Evolutionary conservation across 257 asterid genomes (phyloP).

Genomic region (Petrea volubilis): DNA sequence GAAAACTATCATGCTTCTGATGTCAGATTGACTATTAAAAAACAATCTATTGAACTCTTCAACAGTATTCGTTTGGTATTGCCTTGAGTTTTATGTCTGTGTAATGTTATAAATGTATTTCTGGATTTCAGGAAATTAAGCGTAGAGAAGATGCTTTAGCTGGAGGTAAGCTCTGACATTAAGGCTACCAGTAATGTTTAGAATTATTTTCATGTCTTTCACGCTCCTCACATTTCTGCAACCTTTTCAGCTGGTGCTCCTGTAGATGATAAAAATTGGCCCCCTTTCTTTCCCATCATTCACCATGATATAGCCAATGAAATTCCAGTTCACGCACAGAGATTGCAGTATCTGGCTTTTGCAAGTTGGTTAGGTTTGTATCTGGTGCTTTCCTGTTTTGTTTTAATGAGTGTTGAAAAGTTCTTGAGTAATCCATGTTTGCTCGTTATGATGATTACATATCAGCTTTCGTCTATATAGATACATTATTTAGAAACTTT

Average conservation of each 20-base stretch:
- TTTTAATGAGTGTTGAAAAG: background rate
- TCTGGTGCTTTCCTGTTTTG: background rate
- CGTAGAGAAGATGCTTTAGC: slow-evolving; percentile 69
- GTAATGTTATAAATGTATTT: slow-evolving; percentile 6
- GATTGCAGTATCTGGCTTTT: slow-evolving; percentile 73
- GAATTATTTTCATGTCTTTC: background rate
- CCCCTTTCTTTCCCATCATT: slow-evolving; percentile 64
- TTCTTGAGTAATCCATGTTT: background rate
- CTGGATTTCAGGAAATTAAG: slow-evolving; percentile 53
- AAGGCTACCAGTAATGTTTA: background rate
- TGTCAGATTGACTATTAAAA: background rate
- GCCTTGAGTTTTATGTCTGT: slow-evolving; percentile 10
- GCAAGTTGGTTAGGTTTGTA: slow-evolving; percentile 69
- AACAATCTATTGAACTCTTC: background rate
- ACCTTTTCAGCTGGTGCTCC: slow-evolving; percentile 52
- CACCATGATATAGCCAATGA: slow-evolving; percentile 71
- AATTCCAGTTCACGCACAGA: slow-evolving; percentile 65
- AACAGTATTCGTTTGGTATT: background rate
- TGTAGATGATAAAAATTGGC: slow-evolving; percentile 60
- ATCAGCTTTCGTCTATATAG: background rate
- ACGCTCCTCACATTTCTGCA: background rate
- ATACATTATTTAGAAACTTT: too few relatives aligned
- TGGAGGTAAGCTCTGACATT: slow-evolving; percentile 42
- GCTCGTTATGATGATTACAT: background rate
- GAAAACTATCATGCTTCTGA: background rate